phyloP scores from a whole-genome alignment of 2,329 filamentous ascomycete species.

The Sphaerostilbella broomeana region DNA sequence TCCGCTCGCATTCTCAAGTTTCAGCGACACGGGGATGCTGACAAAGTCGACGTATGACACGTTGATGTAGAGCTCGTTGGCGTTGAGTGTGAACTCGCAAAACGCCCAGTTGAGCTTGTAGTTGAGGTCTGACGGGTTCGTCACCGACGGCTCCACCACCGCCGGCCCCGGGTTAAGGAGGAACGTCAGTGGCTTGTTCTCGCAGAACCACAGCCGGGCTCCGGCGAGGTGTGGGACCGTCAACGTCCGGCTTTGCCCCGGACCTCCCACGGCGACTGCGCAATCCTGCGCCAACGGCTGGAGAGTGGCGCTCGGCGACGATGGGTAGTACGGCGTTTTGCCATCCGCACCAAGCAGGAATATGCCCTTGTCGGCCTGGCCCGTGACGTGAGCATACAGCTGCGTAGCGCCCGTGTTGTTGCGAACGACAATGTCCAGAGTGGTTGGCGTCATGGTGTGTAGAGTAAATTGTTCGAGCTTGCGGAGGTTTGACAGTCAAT shows the following conservation, averaged over 20 bases:
- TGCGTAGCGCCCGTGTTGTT: slow-evolving; percentile 57
- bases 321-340: slow-evolving; percentile 56
- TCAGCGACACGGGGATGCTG: slow-evolving; percentile 53
- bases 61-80: slow-evolving; percentile 56
- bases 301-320: slow-evolving; percentile 46
- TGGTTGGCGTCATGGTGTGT: slow-evolving; percentile 17
- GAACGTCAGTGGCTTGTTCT: slow-evolving; percentile 57
- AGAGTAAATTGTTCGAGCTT: too few relatives aligned
- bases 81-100: slow-evolving; percentile 63
- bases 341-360: slow-evolving; percentile 62
- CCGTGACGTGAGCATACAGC: slow-evolving; percentile 64
- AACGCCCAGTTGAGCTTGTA: slow-evolving; percentile 59
- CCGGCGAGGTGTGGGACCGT: slow-evolving; percentile 65
- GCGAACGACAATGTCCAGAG: slow-evolving; percentile 54
- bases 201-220: slow-evolving; percentile 65
- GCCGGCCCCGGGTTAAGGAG: slow-evolving; percentile 64
- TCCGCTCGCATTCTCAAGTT: slow-evolving; percentile 42
- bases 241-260: slow-evolving; percentile 52
- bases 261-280: slow-evolving; percentile 56
- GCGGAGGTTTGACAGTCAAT: too few relatives aligned
- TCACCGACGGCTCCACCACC: slow-evolving; percentile 67
- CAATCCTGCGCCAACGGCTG: slow-evolving; percentile 49
- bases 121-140: slow-evolving; percentile 58
- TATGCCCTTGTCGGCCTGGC: slow-evolving; percentile 49
- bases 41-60: slow-evolving; percentile 75